Conservation (phyloP, 805 yeast genomes). For the Blastobotrys chiropterorum region DNA sequence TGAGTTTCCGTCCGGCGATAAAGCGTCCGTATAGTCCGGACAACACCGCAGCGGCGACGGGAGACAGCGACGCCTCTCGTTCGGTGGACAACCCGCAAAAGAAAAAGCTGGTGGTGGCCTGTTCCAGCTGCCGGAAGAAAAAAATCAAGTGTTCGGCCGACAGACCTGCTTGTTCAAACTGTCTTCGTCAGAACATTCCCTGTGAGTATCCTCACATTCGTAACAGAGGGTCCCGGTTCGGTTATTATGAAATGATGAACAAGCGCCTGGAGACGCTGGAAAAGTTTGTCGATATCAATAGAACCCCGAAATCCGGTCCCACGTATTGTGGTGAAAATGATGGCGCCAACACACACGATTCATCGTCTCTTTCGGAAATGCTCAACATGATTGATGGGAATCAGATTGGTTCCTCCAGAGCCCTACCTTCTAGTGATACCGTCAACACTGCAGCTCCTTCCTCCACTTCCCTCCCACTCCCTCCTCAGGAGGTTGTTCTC, state of each 20-base stretch:
- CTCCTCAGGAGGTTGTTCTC: conserved; percentile 20
- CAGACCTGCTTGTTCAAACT: conserved; percentile 33
- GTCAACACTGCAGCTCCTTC: no score
- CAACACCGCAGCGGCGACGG: neutral
- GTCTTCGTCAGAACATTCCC: conserved; percentile 28
- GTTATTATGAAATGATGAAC: conserved; percentile 29
- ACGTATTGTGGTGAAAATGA: neutral
- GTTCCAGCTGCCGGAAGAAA: conserved; percentile 32
- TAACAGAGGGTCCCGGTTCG: conserved; percentile 33
- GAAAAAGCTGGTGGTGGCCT: conserved; percentile 31
- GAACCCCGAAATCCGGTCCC: neutral
- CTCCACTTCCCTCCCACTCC: conserved; percentile 3
- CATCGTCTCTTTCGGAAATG: neutral
- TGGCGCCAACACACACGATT: no score
- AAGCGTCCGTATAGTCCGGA: conserved; percentile 1
- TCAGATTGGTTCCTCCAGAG: neutral
- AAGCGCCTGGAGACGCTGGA: conserved; percentile 19
- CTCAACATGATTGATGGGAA: neutral
- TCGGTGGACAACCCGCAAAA: neutral
- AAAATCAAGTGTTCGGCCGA: conserved; percentile 34
- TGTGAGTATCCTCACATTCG: conserved; percentile 32
- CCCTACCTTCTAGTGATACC: neutral
- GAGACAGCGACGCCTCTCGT: neutral
- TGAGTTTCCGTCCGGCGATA: neutral
- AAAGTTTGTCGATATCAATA: conserved; percentile 6